These are phyloP conservation scores for Panus rudis DNA, from an alignment of 768 basidiomycete species.

Conservation along the genomic window DNA sequence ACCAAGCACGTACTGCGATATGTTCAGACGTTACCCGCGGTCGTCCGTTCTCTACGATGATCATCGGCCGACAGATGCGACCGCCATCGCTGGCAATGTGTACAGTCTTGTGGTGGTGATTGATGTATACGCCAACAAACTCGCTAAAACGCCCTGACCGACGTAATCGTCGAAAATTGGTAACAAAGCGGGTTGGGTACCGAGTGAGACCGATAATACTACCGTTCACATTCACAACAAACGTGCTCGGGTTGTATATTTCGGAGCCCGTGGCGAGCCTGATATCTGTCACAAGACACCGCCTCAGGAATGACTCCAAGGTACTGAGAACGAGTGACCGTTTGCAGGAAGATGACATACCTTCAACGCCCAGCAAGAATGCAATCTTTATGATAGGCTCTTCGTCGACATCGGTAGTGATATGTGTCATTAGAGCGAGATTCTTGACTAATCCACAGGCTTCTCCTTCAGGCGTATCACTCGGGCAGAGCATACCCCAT, in stretches of 20 bases:
- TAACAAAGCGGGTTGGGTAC: constrained; percentile 76
- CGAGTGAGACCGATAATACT: constrained; percentile 91
- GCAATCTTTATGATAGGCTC: constrained; percentile 84
- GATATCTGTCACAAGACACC: constrained; percentile 55
- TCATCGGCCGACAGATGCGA: constrained; percentile 94
- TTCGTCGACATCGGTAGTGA: constrained; percentile 98
- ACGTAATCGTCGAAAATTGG: constrained; percentile 86
- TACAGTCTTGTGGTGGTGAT: constrained; percentile 90
- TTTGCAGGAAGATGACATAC: constrained; percentile 31
- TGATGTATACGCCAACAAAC: constrained; percentile 94
- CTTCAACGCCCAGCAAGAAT: constrained; percentile 97
- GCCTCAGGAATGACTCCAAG: background rate
- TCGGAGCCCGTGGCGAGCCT: constrained; percentile 87
- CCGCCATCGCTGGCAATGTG: constrained; percentile 97
- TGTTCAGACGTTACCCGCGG: constrained; percentile 78
- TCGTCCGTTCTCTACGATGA: constrained; percentile 83
- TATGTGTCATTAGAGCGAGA: constrained; percentile 97
- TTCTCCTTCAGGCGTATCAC: constrained; percentile 99
- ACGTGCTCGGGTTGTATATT: constrained; percentile 89
- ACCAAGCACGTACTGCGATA: constrained; percentile 50
- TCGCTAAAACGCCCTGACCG: constrained; percentile 90
- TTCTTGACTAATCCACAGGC: constrained; percentile 99
- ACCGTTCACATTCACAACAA: constrained; percentile 96
- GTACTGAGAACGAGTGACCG: background rate
- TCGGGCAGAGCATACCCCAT: constrained; percentile 98